Conservation (phyloP, 441 rosid species). For the Corymbia calophylla region DNA sequence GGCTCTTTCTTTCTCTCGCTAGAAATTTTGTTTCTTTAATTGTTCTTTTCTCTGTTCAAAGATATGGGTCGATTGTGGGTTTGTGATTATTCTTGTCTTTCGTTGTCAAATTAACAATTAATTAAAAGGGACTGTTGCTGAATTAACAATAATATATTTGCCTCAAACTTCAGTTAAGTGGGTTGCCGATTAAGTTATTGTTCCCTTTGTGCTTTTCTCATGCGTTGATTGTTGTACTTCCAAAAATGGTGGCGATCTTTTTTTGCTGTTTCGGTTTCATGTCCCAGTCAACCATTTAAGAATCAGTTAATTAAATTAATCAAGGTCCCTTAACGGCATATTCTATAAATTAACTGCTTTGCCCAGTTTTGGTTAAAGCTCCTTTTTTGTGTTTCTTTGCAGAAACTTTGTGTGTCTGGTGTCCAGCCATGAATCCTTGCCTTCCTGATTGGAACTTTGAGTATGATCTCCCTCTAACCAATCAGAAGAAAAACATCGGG, state of each 20-base stretch:
- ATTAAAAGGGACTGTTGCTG: neutral
- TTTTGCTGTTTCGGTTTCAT: neutral
- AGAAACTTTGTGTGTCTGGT: slow-evolving; percentile 5
- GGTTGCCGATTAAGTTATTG: neutral
- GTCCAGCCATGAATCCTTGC: slow-evolving; percentile 48
- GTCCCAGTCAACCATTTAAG: neutral
- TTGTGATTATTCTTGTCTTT: neutral
- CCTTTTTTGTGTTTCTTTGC: neutral
- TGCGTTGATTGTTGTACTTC: neutral
- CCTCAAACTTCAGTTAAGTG: neutral
- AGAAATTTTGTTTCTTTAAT: neutral
- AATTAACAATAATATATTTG: neutral
- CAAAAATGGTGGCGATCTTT: neutral
- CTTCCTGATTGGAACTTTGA: slow-evolving; percentile 54
- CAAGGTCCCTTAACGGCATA: neutral
- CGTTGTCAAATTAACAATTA: neutral
- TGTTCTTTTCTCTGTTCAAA: neutral
- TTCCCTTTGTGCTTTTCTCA: neutral
- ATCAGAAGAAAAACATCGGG: slow-evolving; percentile 31
- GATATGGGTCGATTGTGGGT: neutral
- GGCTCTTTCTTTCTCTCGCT: neutral
- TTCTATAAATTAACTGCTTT: neutral
- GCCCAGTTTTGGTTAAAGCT: neutral
- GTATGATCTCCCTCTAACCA: slow-evolving; percentile 27
- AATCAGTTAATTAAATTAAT: neutral